These are phyloP conservation scores for Periconia sp. DNA, from an alignment of 2,329 filamentous ascomycete species.

Conservation along the genomic window DNA sequence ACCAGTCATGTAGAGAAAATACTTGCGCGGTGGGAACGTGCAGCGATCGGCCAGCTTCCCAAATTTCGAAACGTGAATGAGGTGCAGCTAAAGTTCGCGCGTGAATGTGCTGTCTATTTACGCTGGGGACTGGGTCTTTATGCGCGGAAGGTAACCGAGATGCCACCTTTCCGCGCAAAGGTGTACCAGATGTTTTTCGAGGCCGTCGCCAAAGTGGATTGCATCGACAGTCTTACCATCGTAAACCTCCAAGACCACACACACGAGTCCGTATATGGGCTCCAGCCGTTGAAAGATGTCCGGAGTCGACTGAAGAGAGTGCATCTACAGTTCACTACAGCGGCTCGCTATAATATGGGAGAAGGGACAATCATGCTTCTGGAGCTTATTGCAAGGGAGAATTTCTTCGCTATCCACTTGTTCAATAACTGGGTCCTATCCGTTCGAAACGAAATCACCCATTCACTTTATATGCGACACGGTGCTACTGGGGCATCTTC, in stretches of 20 bases:
- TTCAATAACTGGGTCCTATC: conserved; percentile 28
- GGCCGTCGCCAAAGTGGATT: conserved; percentile 1
- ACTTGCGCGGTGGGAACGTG: too few relatives aligned
- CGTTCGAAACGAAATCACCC: conserved; percentile 32
- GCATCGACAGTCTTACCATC: conserved; percentile 21
- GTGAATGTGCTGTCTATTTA: not conserved
- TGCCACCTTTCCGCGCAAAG: conserved; percentile 9
- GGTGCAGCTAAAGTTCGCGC: conserved; percentile 1
- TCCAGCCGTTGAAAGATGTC: conserved; percentile 19
- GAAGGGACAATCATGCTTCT: too few relatives aligned
- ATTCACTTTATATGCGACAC: conserved; percentile 47
- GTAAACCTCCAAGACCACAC: conserved; percentile 29
- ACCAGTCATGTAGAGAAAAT: too few relatives aligned
- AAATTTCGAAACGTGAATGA: conserved; percentile 1
- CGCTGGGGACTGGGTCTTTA: not conserved
- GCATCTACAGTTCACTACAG: conserved; percentile 25
- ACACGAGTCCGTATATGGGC: conserved; percentile 9
- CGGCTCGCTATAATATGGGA: conserved; percentile 17
- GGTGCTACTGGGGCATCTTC: conserved; percentile 48
- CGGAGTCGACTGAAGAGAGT: conserved; percentile 18
- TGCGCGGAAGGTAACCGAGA: conserved; percentile 14
- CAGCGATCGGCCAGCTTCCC: not conserved
- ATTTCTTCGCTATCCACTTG: conserved; percentile 22
- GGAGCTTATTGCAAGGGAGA: conserved; percentile 19
- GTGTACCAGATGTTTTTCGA: conserved; percentile 13